These are phyloP conservation scores for Fusarium penzigii DNA, from an alignment of 2,329 filamentous ascomycete genomes.

Conservation along the genomic window DNA sequence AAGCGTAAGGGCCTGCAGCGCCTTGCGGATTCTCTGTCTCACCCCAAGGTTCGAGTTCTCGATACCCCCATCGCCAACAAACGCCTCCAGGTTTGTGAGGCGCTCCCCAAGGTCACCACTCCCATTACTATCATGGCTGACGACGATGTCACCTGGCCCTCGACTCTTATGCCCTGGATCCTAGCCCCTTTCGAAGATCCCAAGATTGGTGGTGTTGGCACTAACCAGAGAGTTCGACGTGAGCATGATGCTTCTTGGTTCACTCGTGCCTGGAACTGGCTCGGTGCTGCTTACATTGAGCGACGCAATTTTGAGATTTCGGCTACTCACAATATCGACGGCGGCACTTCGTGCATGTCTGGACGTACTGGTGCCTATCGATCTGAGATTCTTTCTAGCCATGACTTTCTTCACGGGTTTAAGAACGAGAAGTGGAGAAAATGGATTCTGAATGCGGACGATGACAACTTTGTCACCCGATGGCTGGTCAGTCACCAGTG, in stretches of 20 bases:
- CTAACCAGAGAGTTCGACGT: constrained; percentile 82
- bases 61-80: constrained; percentile 89
- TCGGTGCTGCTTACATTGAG: constrained; percentile 89
- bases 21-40: constrained; percentile 62
- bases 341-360: constrained; percentile 95
- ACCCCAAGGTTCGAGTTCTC: constrained; percentile 69
- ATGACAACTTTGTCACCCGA: constrained; percentile 97
- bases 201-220: constrained; percentile 85
- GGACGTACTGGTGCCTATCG: constrained; percentile 92
- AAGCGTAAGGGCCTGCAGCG: constrained; percentile 69
- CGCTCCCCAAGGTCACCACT: constrained; percentile 82
- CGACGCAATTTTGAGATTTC: constrained; percentile 96
- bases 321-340: constrained; percentile 91
- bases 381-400: constrained; percentile 81
- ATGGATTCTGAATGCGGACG: constrained; percentile 91
- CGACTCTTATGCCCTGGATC: constrained; percentile 85
- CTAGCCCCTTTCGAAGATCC: constrained; percentile 87
- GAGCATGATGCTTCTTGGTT: constrained; percentile 60
- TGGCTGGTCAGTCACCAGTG: constrained; percentile 92
- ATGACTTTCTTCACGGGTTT: constrained; percentile 84
- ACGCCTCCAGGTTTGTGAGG: constrained; percentile 88
- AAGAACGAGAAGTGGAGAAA: constrained; percentile 88
- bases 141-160: constrained; percentile 92
- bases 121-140: constrained; percentile 90
- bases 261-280: constrained; percentile 78